Evolutionary conservation across 768 basidiomycete genomes (phyloP).

Genomic region (Lyophyllum decastes): DNA sequence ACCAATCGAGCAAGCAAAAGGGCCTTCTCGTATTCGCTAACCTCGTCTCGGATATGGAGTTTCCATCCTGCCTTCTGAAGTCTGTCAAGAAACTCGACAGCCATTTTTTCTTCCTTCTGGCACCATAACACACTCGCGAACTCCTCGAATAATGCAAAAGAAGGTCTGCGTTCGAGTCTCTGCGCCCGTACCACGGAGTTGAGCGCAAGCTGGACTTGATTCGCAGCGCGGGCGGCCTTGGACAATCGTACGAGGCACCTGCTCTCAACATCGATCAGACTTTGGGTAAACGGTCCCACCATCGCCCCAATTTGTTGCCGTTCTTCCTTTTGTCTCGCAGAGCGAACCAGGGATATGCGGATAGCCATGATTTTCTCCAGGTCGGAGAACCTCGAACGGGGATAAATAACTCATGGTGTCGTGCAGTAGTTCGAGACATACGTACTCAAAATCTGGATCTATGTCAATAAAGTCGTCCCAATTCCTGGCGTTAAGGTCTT

Average conservation of each 20-base stretch:
- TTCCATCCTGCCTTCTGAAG: slow-evolving; percentile 24
- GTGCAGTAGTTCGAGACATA: slow-evolving; percentile 10
- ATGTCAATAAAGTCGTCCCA: slow-evolving; percentile 50
- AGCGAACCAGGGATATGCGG: slow-evolving; percentile 78
- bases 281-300: slow-evolving; percentile 49
- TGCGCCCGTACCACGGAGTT: slow-evolving; percentile 84
- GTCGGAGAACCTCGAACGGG: slow-evolving; percentile 55
- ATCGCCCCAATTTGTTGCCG: slow-evolving; percentile 77
- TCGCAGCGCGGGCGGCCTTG: slow-evolving; percentile 64
- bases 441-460: slow-evolving; percentile 68
- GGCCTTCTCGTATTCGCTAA: slow-evolving; percentile 32
- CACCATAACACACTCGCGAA: slow-evolving; percentile 91
- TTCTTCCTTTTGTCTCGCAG: slow-evolving; percentile 67
- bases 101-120: slow-evolving; percentile 81
- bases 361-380: slow-evolving; percentile 81
- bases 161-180: slow-evolving; percentile 46
- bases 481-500: slow-evolving; percentile 30
- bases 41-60: slow-evolving; percentile 9
- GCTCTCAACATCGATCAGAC: slow-evolving; percentile 64
- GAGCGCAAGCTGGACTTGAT: slow-evolving; percentile 78
- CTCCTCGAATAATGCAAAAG: slow-evolving; percentile 67
- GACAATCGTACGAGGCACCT: slow-evolving; percentile 72
- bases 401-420: not conserved
- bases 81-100: slow-evolving; percentile 70
- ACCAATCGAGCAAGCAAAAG: slow-evolving; percentile 67